These are phyloP conservation scores for Aspergillus sparsus DNA, from an alignment of 495 filamentous ascomycete species.

Conservation along the genomic window DNA sequence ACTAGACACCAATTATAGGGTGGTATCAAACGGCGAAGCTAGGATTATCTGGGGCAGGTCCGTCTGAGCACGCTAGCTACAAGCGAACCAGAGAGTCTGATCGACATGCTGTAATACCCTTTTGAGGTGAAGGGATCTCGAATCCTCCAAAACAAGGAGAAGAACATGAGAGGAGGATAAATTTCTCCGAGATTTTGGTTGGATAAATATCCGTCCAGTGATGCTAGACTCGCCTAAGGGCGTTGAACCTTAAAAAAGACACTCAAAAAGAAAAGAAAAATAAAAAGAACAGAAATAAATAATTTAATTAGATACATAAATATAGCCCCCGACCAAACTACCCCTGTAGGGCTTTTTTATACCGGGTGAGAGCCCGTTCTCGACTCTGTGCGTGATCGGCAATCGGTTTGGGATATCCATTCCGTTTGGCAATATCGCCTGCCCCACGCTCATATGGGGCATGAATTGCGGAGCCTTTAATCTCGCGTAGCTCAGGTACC, in stretches of 20 bases:
- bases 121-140: no score
- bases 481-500: slow-evolving; percentile 60
- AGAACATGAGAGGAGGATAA: no score
- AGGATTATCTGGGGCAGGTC: no score
- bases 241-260: not conserved
- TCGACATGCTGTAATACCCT: no score
- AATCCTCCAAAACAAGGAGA: no score
- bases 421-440: slow-evolving; percentile 56
- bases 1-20: no score
- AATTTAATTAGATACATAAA: not conserved
- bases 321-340: slow-evolving; percentile 19
- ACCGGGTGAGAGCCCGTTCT: slow-evolving; percentile 66
- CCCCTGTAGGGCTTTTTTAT: slow-evolving; percentile 58
- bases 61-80: no score
- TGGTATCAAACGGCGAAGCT: no score
- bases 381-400: slow-evolving; percentile 72
- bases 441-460: slow-evolving; percentile 73
- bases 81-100: no score
- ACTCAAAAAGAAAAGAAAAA: not conserved
- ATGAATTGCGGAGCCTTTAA: slow-evolving; percentile 68
- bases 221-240: not conserved
- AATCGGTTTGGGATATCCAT: slow-evolving; percentile 72
- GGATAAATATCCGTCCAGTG: no score
- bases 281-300: no score
- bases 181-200: no score